phyloP scores from a whole-genome alignment of 331 rosid species.

The Quercus phellos region DNA sequence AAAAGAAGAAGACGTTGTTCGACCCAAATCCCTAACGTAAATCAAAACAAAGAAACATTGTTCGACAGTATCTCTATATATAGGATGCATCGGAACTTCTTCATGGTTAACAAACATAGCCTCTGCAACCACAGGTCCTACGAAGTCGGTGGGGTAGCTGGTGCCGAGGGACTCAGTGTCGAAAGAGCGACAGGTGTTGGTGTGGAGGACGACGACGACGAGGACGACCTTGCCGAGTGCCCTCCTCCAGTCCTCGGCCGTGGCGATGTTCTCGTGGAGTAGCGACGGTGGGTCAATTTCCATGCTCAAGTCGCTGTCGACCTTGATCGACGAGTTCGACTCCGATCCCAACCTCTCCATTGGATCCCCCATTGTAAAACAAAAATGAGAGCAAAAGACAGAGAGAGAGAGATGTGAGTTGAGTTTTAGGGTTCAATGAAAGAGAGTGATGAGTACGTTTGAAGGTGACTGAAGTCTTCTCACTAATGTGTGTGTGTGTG shows the following conservation, averaged over 20 bases:
- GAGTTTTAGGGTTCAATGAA: no score
- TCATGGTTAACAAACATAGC: constrained; percentile 91
- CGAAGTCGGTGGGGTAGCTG: constrained; percentile 78
- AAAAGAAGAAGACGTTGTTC: no score
- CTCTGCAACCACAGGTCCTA: constrained; percentile 92
- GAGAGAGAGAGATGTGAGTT: no score
- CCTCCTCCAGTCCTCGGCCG: constrained; percentile 85
- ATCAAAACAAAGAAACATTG: neutral
- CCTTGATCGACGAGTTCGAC: constrained; percentile 31
- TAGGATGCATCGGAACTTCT: constrained; percentile 85
- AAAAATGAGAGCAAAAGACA: no score
- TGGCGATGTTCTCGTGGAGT: constrained; percentile 53
- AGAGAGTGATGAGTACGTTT: no score
- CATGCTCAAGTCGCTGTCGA: constrained; percentile 58
- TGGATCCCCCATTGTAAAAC: constrained; percentile 52
- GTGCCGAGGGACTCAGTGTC: constrained; percentile 83
- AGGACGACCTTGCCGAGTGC: constrained; percentile 78
- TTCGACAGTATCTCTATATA: constrained; percentile 90
- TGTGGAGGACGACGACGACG: constrained; percentile 78
- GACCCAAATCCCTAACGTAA: no score
- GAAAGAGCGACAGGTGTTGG: constrained; percentile 76
- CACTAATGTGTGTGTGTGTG: no score
- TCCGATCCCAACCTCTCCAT: constrained; percentile 54
- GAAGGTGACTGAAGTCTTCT: no score
- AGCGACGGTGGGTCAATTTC: constrained; percentile 72